A percentile compares a stretch with the other conserved stretches of the same genome.
Evolutionary conservation across 179 eudicot genomes (phyloP).

Genomic region (Vitellaria paradoxa): DNA sequence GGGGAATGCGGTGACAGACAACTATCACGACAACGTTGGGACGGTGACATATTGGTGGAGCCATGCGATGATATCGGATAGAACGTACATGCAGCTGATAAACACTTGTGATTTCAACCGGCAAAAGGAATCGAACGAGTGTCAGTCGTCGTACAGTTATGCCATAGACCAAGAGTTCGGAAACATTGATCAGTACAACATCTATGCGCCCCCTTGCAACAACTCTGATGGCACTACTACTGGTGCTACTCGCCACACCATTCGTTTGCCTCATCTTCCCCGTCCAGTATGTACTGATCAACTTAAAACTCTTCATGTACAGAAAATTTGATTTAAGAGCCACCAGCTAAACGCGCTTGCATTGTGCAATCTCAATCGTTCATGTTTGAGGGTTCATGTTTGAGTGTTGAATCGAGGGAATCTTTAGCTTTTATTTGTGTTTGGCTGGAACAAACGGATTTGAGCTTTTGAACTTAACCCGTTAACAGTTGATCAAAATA

Average conservation of each 20-base stretch:
- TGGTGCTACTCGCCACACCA: slow-evolving; percentile 36
- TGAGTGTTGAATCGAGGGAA: too few species aligned
- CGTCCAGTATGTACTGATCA: slow-evolving; percentile 31
- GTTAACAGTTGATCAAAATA: too few species aligned
- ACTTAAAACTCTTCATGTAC: too few species aligned
- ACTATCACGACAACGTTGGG: slow-evolving; percentile 86
- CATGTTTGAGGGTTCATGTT: too few species aligned
- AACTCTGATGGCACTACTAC: slow-evolving; percentile 40
- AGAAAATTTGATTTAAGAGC: too few species aligned
- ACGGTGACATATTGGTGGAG: slow-evolving; percentile 98
- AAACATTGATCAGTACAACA: slow-evolving; percentile 91
- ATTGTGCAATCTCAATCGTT: too few species aligned
- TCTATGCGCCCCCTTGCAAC: slow-evolving; percentile 87
- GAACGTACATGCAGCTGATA: slow-evolving; percentile 54
- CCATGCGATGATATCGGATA: slow-evolving; percentile 96
- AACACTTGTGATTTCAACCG: slow-evolving; percentile 74
- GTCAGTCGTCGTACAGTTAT: slow-evolving; percentile 68
- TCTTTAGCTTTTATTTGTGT: background rate
- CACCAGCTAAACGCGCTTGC: too few species aligned
- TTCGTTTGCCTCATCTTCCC: slow-evolving; percentile 73
- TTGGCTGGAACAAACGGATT: too few species aligned
- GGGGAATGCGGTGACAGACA: slow-evolving; percentile 96
- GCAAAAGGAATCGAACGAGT: slow-evolving; percentile 77
- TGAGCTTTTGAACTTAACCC: too few species aligned
- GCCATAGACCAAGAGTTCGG: slow-evolving; percentile 96